Base-by-base conservation (phyloP, 2,329 filamentous ascomycete species). In the Aureobasidium zeae region DNA sequence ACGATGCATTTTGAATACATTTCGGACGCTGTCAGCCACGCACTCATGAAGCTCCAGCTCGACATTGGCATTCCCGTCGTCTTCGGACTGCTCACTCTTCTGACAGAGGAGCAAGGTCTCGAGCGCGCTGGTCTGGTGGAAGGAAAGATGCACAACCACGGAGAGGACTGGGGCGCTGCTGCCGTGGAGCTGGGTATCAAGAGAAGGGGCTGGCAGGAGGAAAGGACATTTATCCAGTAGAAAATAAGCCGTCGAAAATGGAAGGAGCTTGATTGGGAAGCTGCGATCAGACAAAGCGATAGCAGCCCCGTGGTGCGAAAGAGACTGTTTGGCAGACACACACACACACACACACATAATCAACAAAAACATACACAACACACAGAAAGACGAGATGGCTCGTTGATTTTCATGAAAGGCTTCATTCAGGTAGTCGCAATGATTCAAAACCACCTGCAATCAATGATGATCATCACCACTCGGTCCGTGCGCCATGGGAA, bases 1-100 rank as follows among this genome's bases (percentile, higher is more conserved):
- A 96, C 91, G 5, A 95, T 95, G 87, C 91, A 98, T 68, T 98
- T 98, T 59, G 91, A 98, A 68, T 96, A 98, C 69, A 98, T 98
- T 56, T 76, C 88, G 30, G 91, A 96, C 52, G 78, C 86, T 29
- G 87, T 93, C 5, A 86, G 80, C 46, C 86, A 94, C 49, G 91
- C 86, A 5, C 73, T 98, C 49, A 98, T 98, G 91, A 80, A 86
- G 51, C 80, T 96, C 47, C 87, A 94, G 64, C 72, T 96, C 44
- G 89, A 98, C 62, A 80, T 79, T 8, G 84, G 86, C 32, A 77
- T 94, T 38, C 91, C 91, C 22, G 83, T 98, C 48, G 77, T 96
- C 47, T 94, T 96, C 63, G 89, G 91, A 11, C 71, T 96, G 55
- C 69, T 98, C 63, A 98, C 91, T 16, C 79, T 96, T 38, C 68